Base-by-base conservation (phyloP, 768 basidiomycete species). In the Vishniacozyma victoriae region DNA sequence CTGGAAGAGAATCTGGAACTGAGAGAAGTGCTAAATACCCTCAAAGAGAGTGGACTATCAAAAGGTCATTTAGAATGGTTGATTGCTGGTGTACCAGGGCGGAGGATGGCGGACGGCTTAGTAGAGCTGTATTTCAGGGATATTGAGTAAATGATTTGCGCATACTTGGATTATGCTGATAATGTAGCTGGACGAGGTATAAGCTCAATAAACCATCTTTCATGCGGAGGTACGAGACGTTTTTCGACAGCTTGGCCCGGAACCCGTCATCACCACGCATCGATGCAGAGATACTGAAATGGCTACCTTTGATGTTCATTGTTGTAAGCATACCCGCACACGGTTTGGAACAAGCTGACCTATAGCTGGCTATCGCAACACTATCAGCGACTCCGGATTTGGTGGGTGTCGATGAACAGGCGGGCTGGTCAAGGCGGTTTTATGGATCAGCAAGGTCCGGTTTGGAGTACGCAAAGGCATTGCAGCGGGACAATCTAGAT, bases 141-240 rank as follows among this genome's bases (percentile, higher is more conserved):
- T 35, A 68, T 68, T 15, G 66, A 68, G 66, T 68, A 48, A 52
- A 62, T 55, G 14, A 9, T 19, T n/a, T 4, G 20, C 11, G 18
- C 9, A 0, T 2, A 1, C 23, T 14, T 22, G 19, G 18, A n/a
- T n/a, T 5, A 22, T 4, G 45, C 45, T 55, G 23, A 59, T 12
- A 16, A 3, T n/a, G 4, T 47, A 73, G 72, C 57, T 73, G 72
- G 72, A 72, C 71, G n/a, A 50, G 72, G n/a, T 73, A 72, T 44
- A 71, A 73, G 41, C 65, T 72, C 55, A 70, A 71, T 48, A 63
- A 63, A 39, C 60, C 67, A 14, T 55, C 60, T 9, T 73, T 73
- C 48, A 63, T 68, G 43, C 44, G 52, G n/a, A 57, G 65, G 20
- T 73, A 72, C 41, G 57, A 59, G 35, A 48, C 52, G 9, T 73